phyloP scores from a whole-genome alignment of 495 filamentous ascomycete genomes.

The Astrocystis sublimbata region DNA sequence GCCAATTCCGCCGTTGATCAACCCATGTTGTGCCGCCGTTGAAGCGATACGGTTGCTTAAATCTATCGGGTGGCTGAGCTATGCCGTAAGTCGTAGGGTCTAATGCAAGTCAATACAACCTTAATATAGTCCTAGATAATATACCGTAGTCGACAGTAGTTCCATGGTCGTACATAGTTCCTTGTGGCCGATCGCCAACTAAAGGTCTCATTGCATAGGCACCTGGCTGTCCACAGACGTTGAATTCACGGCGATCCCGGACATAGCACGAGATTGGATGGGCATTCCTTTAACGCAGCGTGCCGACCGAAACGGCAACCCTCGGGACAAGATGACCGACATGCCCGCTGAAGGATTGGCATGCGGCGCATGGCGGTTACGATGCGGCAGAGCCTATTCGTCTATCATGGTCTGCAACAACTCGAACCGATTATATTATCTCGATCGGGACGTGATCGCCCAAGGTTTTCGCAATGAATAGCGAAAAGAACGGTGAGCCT shows the following conservation, averaged over 20 bases:
- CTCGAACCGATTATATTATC: background rate
- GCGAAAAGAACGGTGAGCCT: slow-evolving; percentile 8
- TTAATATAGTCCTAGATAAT: background rate
- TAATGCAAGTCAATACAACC: slow-evolving; percentile 2
- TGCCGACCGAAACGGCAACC: slow-evolving; percentile 14
- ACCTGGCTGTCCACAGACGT: background rate
- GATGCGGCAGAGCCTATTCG: background rate
- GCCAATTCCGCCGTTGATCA: no score
- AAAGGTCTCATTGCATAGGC: background rate
- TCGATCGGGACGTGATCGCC: background rate
- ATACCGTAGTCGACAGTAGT: background rate
- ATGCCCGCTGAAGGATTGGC: slow-evolving; percentile 13
- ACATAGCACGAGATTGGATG: background rate
- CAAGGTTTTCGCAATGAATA: background rate
- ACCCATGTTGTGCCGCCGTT: background rate
- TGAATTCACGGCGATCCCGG: slow-evolving; percentile 10
- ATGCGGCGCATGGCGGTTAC: background rate
- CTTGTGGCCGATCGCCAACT: slow-evolving; percentile 1
- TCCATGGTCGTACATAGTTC: background rate
- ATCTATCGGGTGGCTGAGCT: background rate
- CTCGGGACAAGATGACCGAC: slow-evolving; percentile 12
- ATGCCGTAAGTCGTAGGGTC: background rate
- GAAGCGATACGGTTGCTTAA: background rate
- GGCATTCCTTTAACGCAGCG: background rate
- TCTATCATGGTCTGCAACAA: background rate